Percentiles rank a stretch among this genome's conserved stretches.
These are phyloP conservation scores for Solanum corneliomulleri DNA, from an alignment of 257 asterid genomes.

Conservation along the genomic window DNA sequence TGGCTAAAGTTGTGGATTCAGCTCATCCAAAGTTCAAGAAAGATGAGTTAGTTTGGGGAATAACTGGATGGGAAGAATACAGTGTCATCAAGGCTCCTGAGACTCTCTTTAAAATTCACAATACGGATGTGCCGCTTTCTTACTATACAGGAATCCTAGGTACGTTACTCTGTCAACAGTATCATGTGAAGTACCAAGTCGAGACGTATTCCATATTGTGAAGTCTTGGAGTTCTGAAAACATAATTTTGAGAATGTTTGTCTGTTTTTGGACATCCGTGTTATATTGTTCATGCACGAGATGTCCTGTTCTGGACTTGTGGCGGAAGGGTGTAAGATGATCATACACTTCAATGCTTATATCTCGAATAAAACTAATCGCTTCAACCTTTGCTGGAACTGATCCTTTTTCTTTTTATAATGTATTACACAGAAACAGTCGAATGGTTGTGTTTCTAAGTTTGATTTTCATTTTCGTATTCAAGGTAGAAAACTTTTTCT, in stretches of 20 bases:
- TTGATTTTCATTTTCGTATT: background rate
- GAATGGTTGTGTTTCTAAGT: background rate
- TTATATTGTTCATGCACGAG: background rate
- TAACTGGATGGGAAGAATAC: slow-evolving; percentile 17
- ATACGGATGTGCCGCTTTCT: slow-evolving; percentile 5
- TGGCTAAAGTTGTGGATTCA: slow-evolving; percentile 1
- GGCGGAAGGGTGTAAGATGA: background rate
- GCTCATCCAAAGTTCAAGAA: slow-evolving; percentile 9
- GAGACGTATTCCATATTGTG: background rate
- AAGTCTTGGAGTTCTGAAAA: background rate
- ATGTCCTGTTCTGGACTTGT: background rate
- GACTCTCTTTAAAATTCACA: background rate
- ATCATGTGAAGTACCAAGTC: background rate
- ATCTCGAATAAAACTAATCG: fast-evolving
- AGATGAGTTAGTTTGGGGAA: slow-evolving; percentile 6
- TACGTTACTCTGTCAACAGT: background rate
- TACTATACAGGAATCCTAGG: slow-evolving; percentile 13
- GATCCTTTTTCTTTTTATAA: background rate
- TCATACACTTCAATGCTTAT: background rate
- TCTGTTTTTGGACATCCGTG: background rate
- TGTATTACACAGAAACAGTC: background rate
- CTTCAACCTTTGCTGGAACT: background rate
- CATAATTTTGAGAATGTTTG: background rate
- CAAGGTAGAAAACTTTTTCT: background rate
- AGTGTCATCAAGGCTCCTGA: background rate